These are phyloP conservation scores for Yamagishiella unicocca DNA, from an alignment of 139 green algal genomes.

Conservation along the genomic window DNA sequence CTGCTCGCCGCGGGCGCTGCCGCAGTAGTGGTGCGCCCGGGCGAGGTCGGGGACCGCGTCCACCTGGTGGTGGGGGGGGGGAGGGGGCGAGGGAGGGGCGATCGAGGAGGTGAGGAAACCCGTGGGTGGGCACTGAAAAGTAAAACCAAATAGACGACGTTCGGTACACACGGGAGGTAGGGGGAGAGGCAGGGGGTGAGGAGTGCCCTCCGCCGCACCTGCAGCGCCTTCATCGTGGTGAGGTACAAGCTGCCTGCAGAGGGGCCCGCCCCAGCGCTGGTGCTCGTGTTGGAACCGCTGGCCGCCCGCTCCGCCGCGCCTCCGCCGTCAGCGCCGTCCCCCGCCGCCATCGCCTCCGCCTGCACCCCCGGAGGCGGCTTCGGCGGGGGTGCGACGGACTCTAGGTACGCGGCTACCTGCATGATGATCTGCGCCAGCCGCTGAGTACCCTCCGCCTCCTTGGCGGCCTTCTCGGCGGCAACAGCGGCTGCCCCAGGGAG, in stretches of 20 bases:
- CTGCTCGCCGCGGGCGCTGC: conserved; percentile 35
- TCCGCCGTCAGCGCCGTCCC: neutral
- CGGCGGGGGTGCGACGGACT: neutral
- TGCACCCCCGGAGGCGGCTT: neutral
- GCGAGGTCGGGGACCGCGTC: conserved; percentile 3
- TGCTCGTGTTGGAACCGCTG: neutral
- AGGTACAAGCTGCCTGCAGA: conserved; percentile 11
- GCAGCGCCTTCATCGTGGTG: conserved; percentile 31
- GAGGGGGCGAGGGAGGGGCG: too few relatives aligned
- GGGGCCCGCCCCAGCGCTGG: neutral
- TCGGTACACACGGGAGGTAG: too few relatives aligned
- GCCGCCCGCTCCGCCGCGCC: neutral
- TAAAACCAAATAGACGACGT: too few relatives aligned
- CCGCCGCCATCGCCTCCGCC: neutral
- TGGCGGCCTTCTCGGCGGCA: conserved; percentile 4
- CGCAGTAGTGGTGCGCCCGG: conserved; percentile 49
- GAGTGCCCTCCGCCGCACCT: conserved; percentile 12
- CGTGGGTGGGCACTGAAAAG: too few relatives aligned
- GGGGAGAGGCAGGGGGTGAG: too few relatives aligned
- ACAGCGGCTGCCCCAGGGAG: neutral
- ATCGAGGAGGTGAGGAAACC: too few relatives aligned
- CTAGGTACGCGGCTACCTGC: neutral
- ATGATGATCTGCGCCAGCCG: conserved; percentile 19
- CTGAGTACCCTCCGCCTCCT: conserved; percentile 36
- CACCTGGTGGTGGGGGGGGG: conserved; percentile 7